Base-by-base conservation (phyloP, 2,329 filamentous ascomycete genomes). In the Thermoascus crustaceus region DNA sequence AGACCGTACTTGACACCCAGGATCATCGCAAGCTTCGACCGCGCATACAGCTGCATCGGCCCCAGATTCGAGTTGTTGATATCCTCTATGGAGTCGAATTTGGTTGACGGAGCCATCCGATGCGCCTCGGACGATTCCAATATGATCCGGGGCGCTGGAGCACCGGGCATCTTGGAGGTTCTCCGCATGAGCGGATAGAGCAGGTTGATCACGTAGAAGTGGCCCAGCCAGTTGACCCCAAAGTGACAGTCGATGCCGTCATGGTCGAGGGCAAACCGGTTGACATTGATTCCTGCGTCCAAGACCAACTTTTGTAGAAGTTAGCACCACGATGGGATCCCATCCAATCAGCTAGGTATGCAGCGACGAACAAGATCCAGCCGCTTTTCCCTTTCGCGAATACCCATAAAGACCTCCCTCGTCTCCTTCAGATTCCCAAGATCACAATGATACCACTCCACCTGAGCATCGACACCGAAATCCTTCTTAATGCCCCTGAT, bases 21-120 rank as follows among this genome's bases (percentile, higher is more conserved):
- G 11, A 69, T 67, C 38, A 66, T 54, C 0, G 64, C 64, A 23
- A 68, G 44, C 38, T 69, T 68, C 0, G 61, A 58, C 5, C 66
- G 44, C 2, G 50, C 64, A 33, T 69, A 69, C 2, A 62, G 40
- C n/a, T 61, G 40, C 0, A 55, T 55, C 0, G 54, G 48, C 1
- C 55, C 60, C 5, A 65, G 32, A 0, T 52, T 40, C 0, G 52
- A 43, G 25, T 68, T 45, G 20, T 68, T 69, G 34, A 69, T 64
- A 46, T 69, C 66, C 0, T 66, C 59, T 1, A 63, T 37, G 0
- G 49, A 60, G 1, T 44, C 54, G 30, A 69, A 69, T 18, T 62
- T 52, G 0, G 50, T 42, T 0, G 54, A 55, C 0, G 64, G 61
- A 0, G 65, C 61, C 3, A 45, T 40, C 3, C 56, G 50, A 39